Evolutionary conservation across 2,329 filamentous ascomycete genomes (phyloP).

Genomic region (Colletotrichum agaves): DNA sequence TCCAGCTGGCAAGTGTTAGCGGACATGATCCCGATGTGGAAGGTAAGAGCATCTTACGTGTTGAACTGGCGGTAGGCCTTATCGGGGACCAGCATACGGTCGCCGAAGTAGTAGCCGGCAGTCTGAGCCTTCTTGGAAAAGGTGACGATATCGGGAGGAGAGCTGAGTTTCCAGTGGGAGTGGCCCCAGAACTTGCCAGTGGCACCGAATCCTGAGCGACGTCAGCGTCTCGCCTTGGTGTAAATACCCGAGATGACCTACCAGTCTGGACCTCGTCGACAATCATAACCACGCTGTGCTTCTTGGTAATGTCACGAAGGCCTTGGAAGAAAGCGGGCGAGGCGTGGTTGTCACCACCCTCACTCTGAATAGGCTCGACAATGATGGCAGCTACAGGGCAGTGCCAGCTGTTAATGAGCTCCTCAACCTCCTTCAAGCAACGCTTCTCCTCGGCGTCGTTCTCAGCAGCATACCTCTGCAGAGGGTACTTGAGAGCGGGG

Average conservation of each 20-base stretch:
- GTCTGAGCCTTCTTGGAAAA: slow-evolving; percentile 91
- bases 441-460: slow-evolving; percentile 78
- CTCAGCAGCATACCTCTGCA: slow-evolving; percentile 74
- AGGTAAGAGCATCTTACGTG: slow-evolving; percentile 53
- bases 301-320: slow-evolving; percentile 76
- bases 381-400: slow-evolving; percentile 79
- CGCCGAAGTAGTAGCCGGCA: slow-evolving; percentile 84
- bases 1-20: slow-evolving; percentile 61
- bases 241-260: background rate
- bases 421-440: slow-evolving; percentile 79
- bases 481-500: slow-evolving; percentile 80
- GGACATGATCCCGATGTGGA: background rate
- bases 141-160: slow-evolving; percentile 86
- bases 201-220: slow-evolving; percentile 72
- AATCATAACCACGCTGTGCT: slow-evolving; percentile 77
- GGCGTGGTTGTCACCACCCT: slow-evolving; percentile 87
- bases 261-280: slow-evolving; percentile 85
- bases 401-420: slow-evolving; percentile 73
- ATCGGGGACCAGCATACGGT: slow-evolving; percentile 79
- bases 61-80: slow-evolving; percentile 90
- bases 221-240: background rate
- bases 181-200: slow-evolving; percentile 91
- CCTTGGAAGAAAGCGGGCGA: slow-evolving; percentile 82
- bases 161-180: slow-evolving; percentile 80
- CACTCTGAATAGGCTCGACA: slow-evolving; percentile 84